These are phyloP conservation scores for Marasmius tenuissimus DNA, from an alignment of 1,284 basidiomycete species.

Conservation along the genomic window DNA sequence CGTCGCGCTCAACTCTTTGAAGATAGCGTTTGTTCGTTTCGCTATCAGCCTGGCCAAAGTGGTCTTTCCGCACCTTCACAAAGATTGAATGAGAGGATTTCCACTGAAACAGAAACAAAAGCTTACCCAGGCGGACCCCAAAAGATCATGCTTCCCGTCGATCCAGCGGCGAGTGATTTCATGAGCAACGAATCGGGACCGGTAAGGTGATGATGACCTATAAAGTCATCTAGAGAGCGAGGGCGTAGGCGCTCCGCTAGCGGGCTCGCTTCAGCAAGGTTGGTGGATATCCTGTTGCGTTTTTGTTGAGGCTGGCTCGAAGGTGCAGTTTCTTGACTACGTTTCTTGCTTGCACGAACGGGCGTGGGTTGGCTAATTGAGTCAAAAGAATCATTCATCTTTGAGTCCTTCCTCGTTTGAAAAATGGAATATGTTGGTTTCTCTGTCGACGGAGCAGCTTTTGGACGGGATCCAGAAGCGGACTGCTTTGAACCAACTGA, in stretches of 20 bases:
- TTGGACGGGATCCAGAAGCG: neutral
- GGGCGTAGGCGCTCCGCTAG: conserved; percentile 70
- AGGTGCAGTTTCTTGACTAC: neutral
- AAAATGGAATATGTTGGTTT: neutral
- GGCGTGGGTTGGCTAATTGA: neutral
- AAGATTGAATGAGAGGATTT: neutral
- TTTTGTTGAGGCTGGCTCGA: neutral
- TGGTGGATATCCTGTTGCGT: conserved; percentile 12
- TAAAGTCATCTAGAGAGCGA: conserved; percentile 56
- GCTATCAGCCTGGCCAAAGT: conserved; percentile 77
- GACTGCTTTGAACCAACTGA: neutral
- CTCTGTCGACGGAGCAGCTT: neutral
- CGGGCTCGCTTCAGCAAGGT: conserved; percentile 44
- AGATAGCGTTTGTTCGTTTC: conserved; percentile 55
- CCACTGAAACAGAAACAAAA: conserved; percentile 13
- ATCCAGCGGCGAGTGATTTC: conserved; percentile 44
- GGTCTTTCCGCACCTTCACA: conserved; percentile 70
- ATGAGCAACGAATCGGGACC: conserved; percentile 54
- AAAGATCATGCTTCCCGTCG: conserved; percentile 62
- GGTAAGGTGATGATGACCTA: conserved; percentile 68
- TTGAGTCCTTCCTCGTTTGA: neutral
- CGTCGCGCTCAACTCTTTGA: conserved; percentile 79
- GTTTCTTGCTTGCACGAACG: conserved; percentile 2
- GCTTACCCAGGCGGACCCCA: conserved; percentile 77
- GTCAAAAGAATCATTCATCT: neutral